These are phyloP conservation scores for Colletotrichum graminicola DNA, from an alignment of 2,329 filamentous ascomycete genomes.

Conservation along the genomic window DNA sequence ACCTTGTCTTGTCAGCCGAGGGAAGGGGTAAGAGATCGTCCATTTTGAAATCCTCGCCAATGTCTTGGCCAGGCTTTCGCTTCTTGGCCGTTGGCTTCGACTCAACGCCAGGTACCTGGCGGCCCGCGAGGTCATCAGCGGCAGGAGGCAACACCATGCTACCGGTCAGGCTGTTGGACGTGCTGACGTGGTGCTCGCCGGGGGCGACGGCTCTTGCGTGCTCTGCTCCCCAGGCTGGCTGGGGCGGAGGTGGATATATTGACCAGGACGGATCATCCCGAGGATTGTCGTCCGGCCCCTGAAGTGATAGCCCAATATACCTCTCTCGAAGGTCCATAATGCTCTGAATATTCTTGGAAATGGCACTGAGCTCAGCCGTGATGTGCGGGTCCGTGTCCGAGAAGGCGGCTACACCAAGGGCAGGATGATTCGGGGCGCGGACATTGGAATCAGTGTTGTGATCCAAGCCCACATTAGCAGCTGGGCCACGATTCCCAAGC, in stretches of 20 bases:
- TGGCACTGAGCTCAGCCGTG: constrained; percentile 84
- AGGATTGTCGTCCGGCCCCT: constrained; percentile 86
- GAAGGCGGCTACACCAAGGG: constrained; percentile 74
- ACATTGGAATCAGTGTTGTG: constrained; percentile 6
- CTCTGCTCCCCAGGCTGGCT: constrained; percentile 79
- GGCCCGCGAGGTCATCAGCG: constrained; percentile 1
- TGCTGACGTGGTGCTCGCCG: constrained; percentile 52
- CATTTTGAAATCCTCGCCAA: constrained; percentile 92
- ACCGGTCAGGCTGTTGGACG: constrained; percentile 60
- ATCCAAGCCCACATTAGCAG: constrained; percentile 2
- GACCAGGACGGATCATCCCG: constrained; percentile 86
- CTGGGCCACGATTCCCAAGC: not conserved
- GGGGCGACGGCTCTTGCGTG: constrained; percentile 46
- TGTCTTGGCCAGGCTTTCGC: constrained; percentile 88
- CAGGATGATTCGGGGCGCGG: constrained; percentile 50
- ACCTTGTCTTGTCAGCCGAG: constrained; percentile 76
- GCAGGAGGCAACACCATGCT: constrained; percentile 55
- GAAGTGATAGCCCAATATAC: constrained; percentile 88
- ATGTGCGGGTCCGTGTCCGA: constrained; percentile 82
- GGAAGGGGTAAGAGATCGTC: constrained; percentile 83
- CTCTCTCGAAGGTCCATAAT: constrained; percentile 90
- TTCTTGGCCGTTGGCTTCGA: constrained; percentile 66
- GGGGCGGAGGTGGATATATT: constrained; percentile 91
- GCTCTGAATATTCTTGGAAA: constrained; percentile 91
- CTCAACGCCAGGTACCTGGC: constrained; percentile 49